Base-by-base conservation (phyloP, 176 grass and related monocot species). In the Oryza meyeriana region DNA sequence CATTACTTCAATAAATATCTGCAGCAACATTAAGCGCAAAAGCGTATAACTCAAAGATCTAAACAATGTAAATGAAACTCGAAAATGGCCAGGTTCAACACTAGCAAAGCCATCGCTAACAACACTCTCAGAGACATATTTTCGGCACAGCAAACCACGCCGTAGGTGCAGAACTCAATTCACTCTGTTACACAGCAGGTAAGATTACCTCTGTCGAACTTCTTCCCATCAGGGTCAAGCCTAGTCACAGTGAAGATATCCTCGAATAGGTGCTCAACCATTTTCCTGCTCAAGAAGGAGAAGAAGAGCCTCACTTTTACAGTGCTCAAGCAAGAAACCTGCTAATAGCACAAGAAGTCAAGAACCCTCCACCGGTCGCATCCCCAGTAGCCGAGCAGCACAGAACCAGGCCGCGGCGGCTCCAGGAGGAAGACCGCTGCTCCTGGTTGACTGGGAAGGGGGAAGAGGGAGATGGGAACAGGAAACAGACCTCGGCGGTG, bases 151-250 rank as follows among this genome's bases (percentile, higher is more conserved):
- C n/a, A 77, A 71, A 59, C 8, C 5, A 31, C 9, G 0, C 18
- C 0, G 0, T 16, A 55, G n/a, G 36, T 24, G 2, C 55, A 59
- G 52, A 59, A 64, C 4, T 17, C 28, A 68, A n/a, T 61, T 50
- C 36, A 72, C 32, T 17, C 3, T 13, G 20, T 0, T 8, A 27
- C 48, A 69, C 17, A 50, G 12, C 2, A 20, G 38, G 3, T 38
- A 47, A 6, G n/a, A 5, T 18, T 64, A 90, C 82, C 93, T 88
- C 64, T 81, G 64, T 92, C 87, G 32, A 92, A 89, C 27, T 80
- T 92, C 88, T 89, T 89, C 58, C 90, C 63, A 81, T 89, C 83
- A 4, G 84, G 80, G 59, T 92, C 79, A 17, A 92, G 17, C 55
- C 52, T 68, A 11, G 4, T 57, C 64, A 92, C 79, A 13, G 12